phyloP scores from a whole-genome alignment of 2,329 filamentous ascomycete genomes.

The Microcyclosporella mali region DNA sequence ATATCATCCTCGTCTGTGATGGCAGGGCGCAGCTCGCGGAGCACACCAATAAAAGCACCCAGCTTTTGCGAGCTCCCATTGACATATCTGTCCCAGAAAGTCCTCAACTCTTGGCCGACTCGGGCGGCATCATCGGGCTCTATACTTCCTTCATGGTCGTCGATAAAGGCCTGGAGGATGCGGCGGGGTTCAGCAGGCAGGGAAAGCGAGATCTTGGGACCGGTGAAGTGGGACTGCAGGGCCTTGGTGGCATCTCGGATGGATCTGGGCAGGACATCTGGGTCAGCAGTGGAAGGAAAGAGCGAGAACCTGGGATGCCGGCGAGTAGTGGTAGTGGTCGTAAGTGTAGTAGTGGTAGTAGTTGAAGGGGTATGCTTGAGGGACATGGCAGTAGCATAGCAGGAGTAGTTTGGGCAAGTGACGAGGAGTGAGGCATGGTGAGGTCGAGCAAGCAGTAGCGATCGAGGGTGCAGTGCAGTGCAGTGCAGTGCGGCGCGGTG shows the following conservation, averaged over 20 bases:
- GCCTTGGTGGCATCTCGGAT: slow-evolving; percentile 40
- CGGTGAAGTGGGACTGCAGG: slow-evolving; percentile 40
- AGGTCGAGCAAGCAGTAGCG: too few species aligned
- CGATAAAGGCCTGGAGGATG: slow-evolving; percentile 50
- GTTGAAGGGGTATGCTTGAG: too few species aligned
- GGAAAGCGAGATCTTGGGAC: slow-evolving; percentile 43
- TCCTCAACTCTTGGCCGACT: slow-evolving; percentile 64
- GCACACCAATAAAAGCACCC: slow-evolving; percentile 62
- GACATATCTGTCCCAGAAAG: slow-evolving; percentile 61
- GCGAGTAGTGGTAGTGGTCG: too few species aligned
- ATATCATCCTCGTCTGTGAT: slow-evolving; percentile 59
- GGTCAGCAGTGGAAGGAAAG: neutral
- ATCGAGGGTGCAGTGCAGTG: too few species aligned
- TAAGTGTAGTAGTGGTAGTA: too few species aligned
- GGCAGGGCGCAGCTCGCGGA: slow-evolving; percentile 58
- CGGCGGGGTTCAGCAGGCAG: slow-evolving; percentile 54
- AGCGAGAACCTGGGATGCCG: neutral
- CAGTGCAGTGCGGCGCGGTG: too few species aligned
- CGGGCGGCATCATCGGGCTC: slow-evolving; percentile 61
- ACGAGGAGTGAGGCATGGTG: too few species aligned
- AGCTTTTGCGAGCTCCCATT: slow-evolving; percentile 51
- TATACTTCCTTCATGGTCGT: slow-evolving; percentile 50
- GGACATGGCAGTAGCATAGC: too few species aligned
- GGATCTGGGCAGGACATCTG: slow-evolving; percentile 1
- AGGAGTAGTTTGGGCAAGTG: too few species aligned